Evolutionary conservation across 257 asterid species (phyloP).

Genomic region (Penstemon eatonii): DNA sequence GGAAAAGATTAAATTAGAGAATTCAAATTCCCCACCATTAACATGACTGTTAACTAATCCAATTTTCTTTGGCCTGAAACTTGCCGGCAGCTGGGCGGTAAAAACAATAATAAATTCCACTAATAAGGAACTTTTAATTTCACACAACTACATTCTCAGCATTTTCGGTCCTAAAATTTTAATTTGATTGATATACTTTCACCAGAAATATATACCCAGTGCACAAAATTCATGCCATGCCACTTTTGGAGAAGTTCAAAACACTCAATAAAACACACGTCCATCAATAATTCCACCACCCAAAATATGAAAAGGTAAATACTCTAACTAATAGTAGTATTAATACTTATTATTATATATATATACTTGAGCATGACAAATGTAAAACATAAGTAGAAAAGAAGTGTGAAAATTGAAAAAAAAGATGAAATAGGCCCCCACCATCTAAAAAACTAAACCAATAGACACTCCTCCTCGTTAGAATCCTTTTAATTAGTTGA

Average conservation of each 20-base stretch:
- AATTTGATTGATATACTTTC: too few species aligned
- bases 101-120: constrained; percentile 39
- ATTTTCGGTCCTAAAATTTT: too few species aligned
- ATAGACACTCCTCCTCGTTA: constrained; percentile 22
- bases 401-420: neutral
- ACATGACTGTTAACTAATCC: constrained; percentile 25
- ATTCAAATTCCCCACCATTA: constrained; percentile 23
- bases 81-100: constrained; percentile 42
- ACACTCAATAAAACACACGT: constrained; percentile 25
- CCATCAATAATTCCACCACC: constrained; percentile 22
- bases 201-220: too few species aligned
- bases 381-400: too few species aligned
- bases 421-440: constrained; percentile 5
- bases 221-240: too few species aligned
- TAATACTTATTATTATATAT: too few species aligned
- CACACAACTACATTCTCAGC: neutral
- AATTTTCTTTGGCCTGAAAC: constrained; percentile 35
- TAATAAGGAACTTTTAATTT: constrained; percentile 23
- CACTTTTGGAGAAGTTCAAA: too few species aligned
- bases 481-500: constrained; percentile 24
- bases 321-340: too few species aligned
- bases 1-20: constrained; percentile 27
- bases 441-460: neutral
- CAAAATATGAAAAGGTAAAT: neutral
- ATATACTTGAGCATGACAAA: too few species aligned